Evolutionary conservation across 352 stramenopile species (phyloP), one percentile per base, ranked within the genome.

Genomic region (Phytophthora europaea): DNA sequence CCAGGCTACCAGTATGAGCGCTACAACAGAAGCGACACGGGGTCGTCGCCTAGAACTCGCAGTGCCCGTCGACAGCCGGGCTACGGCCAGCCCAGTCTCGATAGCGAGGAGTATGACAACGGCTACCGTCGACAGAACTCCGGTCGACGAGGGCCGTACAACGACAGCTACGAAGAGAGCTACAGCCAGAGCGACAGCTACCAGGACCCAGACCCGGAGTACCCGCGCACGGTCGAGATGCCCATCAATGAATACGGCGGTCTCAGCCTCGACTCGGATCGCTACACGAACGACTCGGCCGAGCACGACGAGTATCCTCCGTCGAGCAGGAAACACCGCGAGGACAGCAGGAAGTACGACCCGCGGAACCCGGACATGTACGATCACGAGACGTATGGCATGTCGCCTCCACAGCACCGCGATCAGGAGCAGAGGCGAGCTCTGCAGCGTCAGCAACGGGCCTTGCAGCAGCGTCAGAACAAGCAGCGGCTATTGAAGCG

Each of bases 391-490:
- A 63, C 54, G 2, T 77, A 75, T 33, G 67, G 63, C 12, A 22
- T 48, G 4, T 77, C 72, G 4, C 67, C 71, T 33, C 48, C 75
- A 6, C 65, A 57, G 3, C 76, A 70, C 31, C 64, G 61, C 5
- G 67, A 82, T 5, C 53, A 74, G 10, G 65, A 73, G 12, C 71
- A 73, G 51, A 54, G 66, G 36, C 63, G 67, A 59, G 67, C 71
- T 7, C 50, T 79, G 8, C 75, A 79, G 50, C 75, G 72, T 18
- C 75, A 82, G 48, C 73, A 84, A n/a, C 63, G 67, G 6, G 73
- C 71, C 2, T 57, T 73, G 65, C 78, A 81, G 18, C 65, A 76
- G 43, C 73, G 68, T 28, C 67, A 74, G 36, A 70, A 73, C 55
- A 67, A 82, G 18, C 73, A 82, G 26, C 53, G 68, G 22, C 65